Evolutionary conservation across 768 basidiomycete species (phyloP).

Genomic region (Coprinopsis sp.): DNA sequence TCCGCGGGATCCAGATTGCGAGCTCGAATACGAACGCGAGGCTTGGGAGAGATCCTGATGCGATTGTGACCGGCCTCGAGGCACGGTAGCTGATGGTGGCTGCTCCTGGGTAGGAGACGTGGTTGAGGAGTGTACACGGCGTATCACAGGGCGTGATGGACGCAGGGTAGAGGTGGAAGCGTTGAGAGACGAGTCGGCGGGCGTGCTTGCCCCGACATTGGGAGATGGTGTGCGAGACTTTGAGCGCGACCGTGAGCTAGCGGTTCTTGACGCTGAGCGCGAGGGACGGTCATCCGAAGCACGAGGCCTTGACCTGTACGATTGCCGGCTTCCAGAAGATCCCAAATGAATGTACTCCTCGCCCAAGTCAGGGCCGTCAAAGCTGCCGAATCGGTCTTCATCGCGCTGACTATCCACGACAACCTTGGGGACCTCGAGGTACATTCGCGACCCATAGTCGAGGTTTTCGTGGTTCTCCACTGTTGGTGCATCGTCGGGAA

Average conservation of each 20-base stretch:
- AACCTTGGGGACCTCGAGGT: constrained; percentile 17
- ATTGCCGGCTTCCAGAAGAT: constrained; percentile 25
- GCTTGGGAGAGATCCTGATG: constrained; percentile 12
- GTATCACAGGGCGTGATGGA: constrained; percentile 4
- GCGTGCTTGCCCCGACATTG: background rate
- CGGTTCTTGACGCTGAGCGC: constrained; percentile 12
- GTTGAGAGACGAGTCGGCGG: background rate
- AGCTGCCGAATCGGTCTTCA: constrained; percentile 52
- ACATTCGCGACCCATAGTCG: constrained; percentile 4
- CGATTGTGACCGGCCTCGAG: constrained; percentile 9
- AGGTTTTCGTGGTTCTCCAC: background rate
- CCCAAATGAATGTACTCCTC: constrained; percentile 35
- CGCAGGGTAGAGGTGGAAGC: constrained; percentile 14
- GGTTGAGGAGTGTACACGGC: background rate
- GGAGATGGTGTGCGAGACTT: constrained; percentile 46
- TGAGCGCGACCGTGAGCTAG: constrained; percentile 25
- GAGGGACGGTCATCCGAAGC: constrained; percentile 5
- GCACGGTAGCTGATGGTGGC: constrained; percentile 5
- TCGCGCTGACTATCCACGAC: constrained; percentile 17
- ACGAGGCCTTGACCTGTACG: background rate
- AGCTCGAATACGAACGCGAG: constrained; percentile 16
- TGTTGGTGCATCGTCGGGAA: background rate
- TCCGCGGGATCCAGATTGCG: constrained; percentile 36
- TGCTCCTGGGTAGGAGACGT: constrained; percentile 2
- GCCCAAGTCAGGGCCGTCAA: constrained; percentile 53